These are phyloP conservation scores for Suillus sp. DNA, from an alignment of 768 basidiomycete genomes.

Conservation along the genomic window DNA sequence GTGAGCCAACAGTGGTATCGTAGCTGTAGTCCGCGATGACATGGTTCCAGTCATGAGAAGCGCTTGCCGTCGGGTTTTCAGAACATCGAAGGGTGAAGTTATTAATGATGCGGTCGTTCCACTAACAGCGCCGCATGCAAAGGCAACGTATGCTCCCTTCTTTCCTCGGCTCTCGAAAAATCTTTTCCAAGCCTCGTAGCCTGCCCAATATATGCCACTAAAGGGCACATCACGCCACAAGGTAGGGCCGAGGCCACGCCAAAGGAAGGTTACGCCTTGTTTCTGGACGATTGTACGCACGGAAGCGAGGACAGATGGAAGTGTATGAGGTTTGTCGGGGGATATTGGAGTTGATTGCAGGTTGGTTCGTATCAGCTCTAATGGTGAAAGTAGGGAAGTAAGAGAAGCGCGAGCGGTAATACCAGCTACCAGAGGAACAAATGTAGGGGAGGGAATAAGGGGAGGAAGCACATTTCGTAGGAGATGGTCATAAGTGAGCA, in stretches of 20 bases:
- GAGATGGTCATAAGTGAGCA: conserved; percentile 93
- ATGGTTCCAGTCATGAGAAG: conserved; percentile 63
- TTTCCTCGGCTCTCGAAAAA: conserved; percentile 53
- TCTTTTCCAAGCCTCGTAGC: conserved; percentile 84
- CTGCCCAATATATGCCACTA: conserved; percentile 95
- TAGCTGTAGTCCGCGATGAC: conserved; percentile 43
- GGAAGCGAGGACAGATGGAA: conserved; percentile 69
- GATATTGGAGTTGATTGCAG: conserved; percentile 84
- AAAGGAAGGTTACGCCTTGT: conserved; percentile 73
- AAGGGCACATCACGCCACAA: conserved; percentile 98
- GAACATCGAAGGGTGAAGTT: conserved; percentile 94
- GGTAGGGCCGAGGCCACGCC: conserved; percentile 90
- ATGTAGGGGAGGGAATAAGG: conserved; percentile 50
- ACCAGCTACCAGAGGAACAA: conserved; percentile 80
- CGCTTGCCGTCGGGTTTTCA: conserved; percentile 93
- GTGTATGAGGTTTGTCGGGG: conserved; percentile 70
- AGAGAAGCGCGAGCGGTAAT: conserved; percentile 79
- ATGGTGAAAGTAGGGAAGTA: conserved; percentile 77
- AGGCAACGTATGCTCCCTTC: conserved; percentile 70
- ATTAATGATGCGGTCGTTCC: conserved; percentile 85
- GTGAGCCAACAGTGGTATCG: conserved; percentile 63
- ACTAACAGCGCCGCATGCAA: conserved; percentile 87
- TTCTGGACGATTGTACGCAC: conserved; percentile 59
- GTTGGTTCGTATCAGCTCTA: conserved; percentile 93
- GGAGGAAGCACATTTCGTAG: conserved; percentile 62